Evolutionary conservation across 441 rosid species (phyloP), one percentile per base, ranked within the genome.

Genomic region (Syzygium syzygioides): DNA sequence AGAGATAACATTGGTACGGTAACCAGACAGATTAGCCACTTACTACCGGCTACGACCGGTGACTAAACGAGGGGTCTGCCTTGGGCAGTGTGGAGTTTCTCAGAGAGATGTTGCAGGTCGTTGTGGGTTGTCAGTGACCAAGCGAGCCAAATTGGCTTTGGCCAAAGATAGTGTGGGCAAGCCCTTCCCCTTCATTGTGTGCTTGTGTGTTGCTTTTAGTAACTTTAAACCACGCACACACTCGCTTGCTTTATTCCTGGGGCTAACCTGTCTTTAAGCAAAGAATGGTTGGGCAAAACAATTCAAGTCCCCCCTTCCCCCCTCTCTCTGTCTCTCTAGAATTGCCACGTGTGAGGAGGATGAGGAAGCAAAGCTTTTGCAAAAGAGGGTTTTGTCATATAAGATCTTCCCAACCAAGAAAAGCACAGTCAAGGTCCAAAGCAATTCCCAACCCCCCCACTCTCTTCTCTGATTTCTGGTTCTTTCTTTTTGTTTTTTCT

Each of bases 371-470:
- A 80, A 88, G 92, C 96, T 95, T 95, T 92, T 37, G 83, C 83
- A 93, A 32, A 80, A 86, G 90, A 92, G 91, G 91, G 90, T 59
- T 37, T 88, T 87, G 89, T 84, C 86, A 32, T 54, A 84, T 87
- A 86, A 93, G 92, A 92, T 94, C 95, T 93, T 94, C 90, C 86
- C 90, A 89, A 85, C 89, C 93, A 96, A 94, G 96, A 93, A 96
- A 95, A 96, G 98, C 95, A 95, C 91, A 93, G 96, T 94, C 94
- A 93, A 92, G 92, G 94, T 92, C 91, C 92, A 94, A 90, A 91
- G 91, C 91, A 90, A 91, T 87, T 80, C 89, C 91, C 87, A 89
- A 55, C 90, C 88, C 56, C 11, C 64, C 55, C 76, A 55, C 86
- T 85, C 90, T 37, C 89, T 59, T 25, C 26, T 45, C 17, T 85